Percentiles rank a stretch among this genome's conserved stretches.
Conservation (phyloP, 805 yeast genomes). For the Nakazawaea pomicola region DNA sequence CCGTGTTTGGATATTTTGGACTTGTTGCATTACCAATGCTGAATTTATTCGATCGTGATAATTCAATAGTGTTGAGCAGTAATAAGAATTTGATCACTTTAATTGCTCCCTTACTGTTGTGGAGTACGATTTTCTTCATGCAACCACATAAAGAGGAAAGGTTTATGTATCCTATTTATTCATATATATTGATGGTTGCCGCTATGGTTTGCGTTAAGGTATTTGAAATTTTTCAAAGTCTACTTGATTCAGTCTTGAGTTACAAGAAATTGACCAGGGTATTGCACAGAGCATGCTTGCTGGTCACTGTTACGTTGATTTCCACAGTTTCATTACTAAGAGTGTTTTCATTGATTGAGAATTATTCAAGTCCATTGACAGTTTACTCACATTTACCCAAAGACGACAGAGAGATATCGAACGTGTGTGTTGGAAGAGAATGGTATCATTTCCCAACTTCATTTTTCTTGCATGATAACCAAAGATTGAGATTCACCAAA, state of each 20-base stretch:
- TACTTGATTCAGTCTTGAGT: neutral
- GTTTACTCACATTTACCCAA: constrained; percentile 44
- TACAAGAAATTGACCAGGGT: neutral
- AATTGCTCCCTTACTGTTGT: constrained; percentile 51
- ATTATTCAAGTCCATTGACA: constrained; percentile 69
- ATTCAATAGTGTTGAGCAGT: constrained; percentile 10
- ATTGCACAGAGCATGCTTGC: neutral
- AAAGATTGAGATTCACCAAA: constrained; percentile 60
- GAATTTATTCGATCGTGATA: constrained; percentile 18
- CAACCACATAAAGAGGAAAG: constrained; percentile 96
- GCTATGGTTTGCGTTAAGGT: constrained; percentile 37
- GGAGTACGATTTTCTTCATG: constrained; percentile 60
- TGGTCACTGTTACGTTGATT: constrained; percentile 13
- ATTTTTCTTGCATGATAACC: constrained; percentile 64
- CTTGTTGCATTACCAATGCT: constrained; percentile 25
- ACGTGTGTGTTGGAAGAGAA: constrained; percentile 88
- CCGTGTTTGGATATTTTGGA: constrained; percentile 37
- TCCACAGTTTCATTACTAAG: constrained; percentile 41
- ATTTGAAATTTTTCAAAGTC: constrained; percentile 11
- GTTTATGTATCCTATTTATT: constrained; percentile 81
- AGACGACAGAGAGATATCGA: constrained; percentile 25
- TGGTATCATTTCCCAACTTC: constrained; percentile 94
- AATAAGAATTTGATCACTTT: constrained; percentile 18
- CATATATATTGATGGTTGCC: constrained; percentile 59
- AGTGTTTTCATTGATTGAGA: constrained; percentile 52